These are phyloP conservation scores for Cucurbita pepo DNA, from an alignment of 306 rosid genomes.

Conservation along the genomic window DNA sequence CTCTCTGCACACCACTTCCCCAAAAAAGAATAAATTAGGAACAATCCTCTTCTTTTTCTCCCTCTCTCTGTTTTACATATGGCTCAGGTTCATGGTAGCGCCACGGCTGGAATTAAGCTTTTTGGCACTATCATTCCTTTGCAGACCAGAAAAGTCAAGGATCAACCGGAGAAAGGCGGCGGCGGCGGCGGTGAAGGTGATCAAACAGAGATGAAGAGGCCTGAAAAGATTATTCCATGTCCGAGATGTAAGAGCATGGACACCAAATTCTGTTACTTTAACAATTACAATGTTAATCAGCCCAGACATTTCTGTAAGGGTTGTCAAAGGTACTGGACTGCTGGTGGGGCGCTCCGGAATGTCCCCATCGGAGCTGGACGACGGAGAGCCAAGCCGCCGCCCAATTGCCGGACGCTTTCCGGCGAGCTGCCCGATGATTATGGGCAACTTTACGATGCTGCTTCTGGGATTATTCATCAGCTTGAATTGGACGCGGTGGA, in stretches of 20 bases:
- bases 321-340: constrained; percentile 86
- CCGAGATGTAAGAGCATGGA: constrained; percentile 92
- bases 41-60: background rate
- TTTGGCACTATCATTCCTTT: constrained; percentile 55
- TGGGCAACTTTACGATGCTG: constrained; percentile 16
- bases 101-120: constrained; percentile 60
- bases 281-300: constrained; percentile 81
- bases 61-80: constrained; percentile 12
- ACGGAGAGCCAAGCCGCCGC: constrained; percentile 45
- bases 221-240: constrained; percentile 58
- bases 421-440: constrained; percentile 27
- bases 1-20: background rate
- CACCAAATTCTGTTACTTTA: constrained; percentile 84
- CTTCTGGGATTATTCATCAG: constrained; percentile 22
- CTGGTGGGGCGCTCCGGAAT: constrained; percentile 81
- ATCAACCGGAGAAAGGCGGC: constrained; percentile 15
- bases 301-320: constrained; percentile 82
- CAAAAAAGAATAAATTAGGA: background rate
- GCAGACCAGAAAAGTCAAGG: constrained; percentile 19
- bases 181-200: background rate
- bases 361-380: constrained; percentile 73
- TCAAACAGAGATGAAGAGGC: constrained; percentile 28
- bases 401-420: constrained; percentile 11
- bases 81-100: constrained; percentile 27
- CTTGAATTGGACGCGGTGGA: constrained; percentile 37